phyloP scores from a whole-genome alignment of 176 grass and related monocot genomes.

The Typha latifolia region DNA sequence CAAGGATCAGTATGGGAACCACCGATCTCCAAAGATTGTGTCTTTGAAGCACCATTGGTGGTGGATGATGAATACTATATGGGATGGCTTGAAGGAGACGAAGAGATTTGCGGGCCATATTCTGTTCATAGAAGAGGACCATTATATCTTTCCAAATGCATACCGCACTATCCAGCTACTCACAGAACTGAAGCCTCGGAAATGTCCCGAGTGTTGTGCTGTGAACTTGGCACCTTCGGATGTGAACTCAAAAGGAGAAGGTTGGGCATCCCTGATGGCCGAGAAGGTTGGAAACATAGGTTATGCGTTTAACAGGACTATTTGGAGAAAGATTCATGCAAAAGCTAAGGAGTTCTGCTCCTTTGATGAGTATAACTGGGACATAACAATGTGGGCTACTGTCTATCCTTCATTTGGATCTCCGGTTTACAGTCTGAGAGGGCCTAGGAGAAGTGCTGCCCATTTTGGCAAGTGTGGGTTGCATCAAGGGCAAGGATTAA shows the following conservation, averaged over 20 bases:
- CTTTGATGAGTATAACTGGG: conserved; percentile 98
- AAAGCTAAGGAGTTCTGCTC: conserved; percentile 86
- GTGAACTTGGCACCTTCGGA: conserved; percentile 68
- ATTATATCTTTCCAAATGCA: conserved; percentile 86
- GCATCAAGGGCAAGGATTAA: conserved; percentile 71
- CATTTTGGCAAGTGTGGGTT: conserved; percentile 96
- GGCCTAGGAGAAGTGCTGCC: conserved; percentile 60
- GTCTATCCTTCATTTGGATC: conserved; percentile 82
- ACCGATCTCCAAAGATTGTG: conserved; percentile 73
- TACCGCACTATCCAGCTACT: conserved; percentile 71
- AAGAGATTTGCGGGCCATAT: conserved; percentile 54
- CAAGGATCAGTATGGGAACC: conserved; percentile 81
- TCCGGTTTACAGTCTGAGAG: conserved; percentile 78
- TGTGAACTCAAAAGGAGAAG: conserved; percentile 76
- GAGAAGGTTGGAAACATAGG: conserved; percentile 97
- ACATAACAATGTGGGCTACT: conserved; percentile 94
- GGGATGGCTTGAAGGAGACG: conserved; percentile 84
- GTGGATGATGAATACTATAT: conserved; percentile 99
- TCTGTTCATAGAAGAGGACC: conserved; percentile 95
- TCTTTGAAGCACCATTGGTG: conserved; percentile 98
- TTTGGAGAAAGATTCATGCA: conserved; percentile 92
- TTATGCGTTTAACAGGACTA: conserved; percentile 86
- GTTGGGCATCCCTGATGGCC: conserved; percentile 55
- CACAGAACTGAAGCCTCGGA: conserved; percentile 55
- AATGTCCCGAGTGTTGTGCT: conserved; percentile 77